Base-by-base conservation (phyloP, 2,329 filamentous ascomycete species). In the Paracoccidioides brasiliensis region DNA sequence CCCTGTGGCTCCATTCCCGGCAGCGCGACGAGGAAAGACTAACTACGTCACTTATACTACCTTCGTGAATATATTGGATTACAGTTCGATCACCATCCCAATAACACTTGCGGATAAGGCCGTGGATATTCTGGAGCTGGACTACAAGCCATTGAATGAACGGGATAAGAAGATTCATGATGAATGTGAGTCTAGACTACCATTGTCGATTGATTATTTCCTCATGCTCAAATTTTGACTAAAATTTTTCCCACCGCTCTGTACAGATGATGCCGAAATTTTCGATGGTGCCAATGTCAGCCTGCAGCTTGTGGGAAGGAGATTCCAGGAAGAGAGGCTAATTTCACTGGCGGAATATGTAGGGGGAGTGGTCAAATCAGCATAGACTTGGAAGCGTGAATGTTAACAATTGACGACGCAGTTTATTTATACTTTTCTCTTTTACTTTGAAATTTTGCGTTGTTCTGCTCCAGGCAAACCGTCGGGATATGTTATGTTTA, bases 41-140 rank as follows among this genome's bases (percentile, higher is more conserved):
- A 72, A 69, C 14, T 72, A 76, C 59, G 69, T 74, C 55, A 75
- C 71, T 46, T 78, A 77, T 57, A 70, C 68, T 1, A 61, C 62
- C 1, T 73, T 71, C 10, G 70, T 81, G 46, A 84, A 83, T 59
- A 50, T 80, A 15, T 60, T 82, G 15, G 80, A 83, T 62, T 83
- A 83, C 56, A 78, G 75, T 1, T 70, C 70, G 37, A 74, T 76
- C 0, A 72, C 78, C 1, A 70, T 84, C 15, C 81, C 81, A 0
- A 77, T 83, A 0, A 81, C 79, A 0, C 73, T 66, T 45, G 78
- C 74, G 0, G 74, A 82, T 56, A 77, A 78, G 61, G 63, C 53
- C 0, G 52, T 81, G 4, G 81, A 83, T 62, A 61, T 67, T 12
- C 67, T 74, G 41, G 38, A 60, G 2, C 61, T 60, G 0, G 53